phyloP scores from a whole-genome alignment of 257 asterid genomes.

The Jacaranda mimosifolia region DNA sequence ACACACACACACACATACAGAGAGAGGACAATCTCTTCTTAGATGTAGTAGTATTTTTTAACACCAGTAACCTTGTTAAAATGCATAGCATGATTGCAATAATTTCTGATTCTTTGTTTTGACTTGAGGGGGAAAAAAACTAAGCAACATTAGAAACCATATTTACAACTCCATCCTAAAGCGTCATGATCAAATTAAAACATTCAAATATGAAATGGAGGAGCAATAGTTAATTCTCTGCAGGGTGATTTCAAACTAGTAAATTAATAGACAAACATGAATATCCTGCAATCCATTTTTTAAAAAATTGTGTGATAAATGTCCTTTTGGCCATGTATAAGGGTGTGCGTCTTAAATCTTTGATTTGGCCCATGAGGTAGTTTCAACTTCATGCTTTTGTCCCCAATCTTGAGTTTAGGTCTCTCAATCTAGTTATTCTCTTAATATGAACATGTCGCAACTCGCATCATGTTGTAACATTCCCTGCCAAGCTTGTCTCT shows the following conservation, averaged over 20 bases:
- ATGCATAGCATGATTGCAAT: slow-evolving; percentile 22
- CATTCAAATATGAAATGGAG: not conserved
- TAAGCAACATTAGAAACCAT: not conserved
- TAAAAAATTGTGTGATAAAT: not conserved
- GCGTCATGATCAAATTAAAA: not conserved
- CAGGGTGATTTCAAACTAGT: slow-evolving; percentile 13
- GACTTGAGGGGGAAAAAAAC: not conserved
- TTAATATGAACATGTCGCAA: slow-evolving; percentile 6
- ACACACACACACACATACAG: not conserved
- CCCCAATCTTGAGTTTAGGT: not conserved
- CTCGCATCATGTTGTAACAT: not conserved
- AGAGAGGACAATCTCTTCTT: not conserved
- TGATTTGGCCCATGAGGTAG: not conserved
- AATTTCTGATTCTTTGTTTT: not conserved
- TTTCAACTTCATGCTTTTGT: not conserved
- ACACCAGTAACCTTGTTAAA: not conserved
- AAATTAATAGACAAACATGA: slow-evolving; percentile 2
- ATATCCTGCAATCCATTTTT: not conserved
- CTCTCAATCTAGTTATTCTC: not conserved
- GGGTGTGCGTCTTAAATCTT: slow-evolving; percentile 12
- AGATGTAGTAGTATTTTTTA: not conserved
- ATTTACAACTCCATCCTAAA: slow-evolving; percentile 10
- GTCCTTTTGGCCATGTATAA: not conserved
- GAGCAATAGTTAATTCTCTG: not conserved
- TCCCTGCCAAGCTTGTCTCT: slow-evolving; percentile 9